Conservation (phyloP, 345 rosid genomes). For the thale cress (Arabidopsis thaliana) region DNA sequence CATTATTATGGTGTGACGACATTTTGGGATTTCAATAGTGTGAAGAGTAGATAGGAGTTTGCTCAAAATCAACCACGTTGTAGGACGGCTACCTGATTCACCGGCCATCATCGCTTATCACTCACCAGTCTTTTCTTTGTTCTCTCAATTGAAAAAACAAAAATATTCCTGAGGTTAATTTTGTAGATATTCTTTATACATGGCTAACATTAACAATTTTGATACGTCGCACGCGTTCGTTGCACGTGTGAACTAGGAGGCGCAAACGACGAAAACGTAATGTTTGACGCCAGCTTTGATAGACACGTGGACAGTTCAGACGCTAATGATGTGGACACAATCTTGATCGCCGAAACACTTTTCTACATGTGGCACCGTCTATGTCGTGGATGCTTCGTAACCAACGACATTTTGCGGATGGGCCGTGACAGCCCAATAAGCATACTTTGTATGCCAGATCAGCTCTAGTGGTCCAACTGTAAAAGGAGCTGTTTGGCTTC, state of each 20-base stretch:
- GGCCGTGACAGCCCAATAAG: constrained; percentile 40
- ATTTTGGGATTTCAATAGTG: constrained; percentile 2
- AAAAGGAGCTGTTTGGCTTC: constrained; percentile 32
- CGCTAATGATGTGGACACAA: constrained; percentile 6
- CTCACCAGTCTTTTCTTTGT: background rate
- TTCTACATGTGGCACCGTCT: constrained; percentile 34
- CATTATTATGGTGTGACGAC: background rate
- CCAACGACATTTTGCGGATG: constrained; percentile 26
- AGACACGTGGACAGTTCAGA: constrained; percentile 24
- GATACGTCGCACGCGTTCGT: constrained; percentile 31
- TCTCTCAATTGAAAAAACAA: background rate
- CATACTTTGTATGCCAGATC: constrained; percentile 31
- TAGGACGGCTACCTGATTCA: constrained; percentile 36
- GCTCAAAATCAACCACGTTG: constrained; percentile 16
- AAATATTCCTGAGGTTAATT: background rate
- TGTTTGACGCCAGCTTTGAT: constrained; percentile 18
- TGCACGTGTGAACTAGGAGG: constrained; percentile 30
- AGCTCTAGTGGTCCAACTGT: constrained; percentile 32
- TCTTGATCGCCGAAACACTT: constrained; percentile 12
- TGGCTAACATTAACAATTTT: background rate
- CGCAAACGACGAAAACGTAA: background rate
- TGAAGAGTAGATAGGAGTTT: constrained; percentile 7
- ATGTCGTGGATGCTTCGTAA: constrained; percentile 35
- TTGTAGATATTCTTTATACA: background rate
- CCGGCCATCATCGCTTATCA: constrained; percentile 27